A percentile compares a stretch with the other conserved stretches of the same genome.
These are phyloP conservation scores for Akebia trifoliata DNA, from an alignment of 164 flowering plant species.

Conservation along the genomic window DNA sequence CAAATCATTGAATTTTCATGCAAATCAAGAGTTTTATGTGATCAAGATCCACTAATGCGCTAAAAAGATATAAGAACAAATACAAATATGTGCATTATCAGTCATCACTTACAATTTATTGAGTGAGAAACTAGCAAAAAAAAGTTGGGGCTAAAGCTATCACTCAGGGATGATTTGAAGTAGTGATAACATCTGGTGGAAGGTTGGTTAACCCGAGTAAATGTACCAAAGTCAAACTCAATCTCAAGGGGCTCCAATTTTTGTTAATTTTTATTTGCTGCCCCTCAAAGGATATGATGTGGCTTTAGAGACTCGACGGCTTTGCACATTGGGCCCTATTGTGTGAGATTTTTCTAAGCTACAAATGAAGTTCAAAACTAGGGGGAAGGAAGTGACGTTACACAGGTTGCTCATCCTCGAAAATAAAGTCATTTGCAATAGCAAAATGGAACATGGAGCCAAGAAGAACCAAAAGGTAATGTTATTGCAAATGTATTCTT, in stretches of 20 bases:
- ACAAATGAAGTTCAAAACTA: background rate
- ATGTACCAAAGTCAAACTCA: background rate
- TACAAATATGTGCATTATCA: too few species aligned
- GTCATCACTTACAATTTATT: too few species aligned
- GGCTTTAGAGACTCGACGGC: background rate
- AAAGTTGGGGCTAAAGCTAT: too few species aligned
- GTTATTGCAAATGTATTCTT: background rate
- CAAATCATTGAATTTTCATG: too few species aligned
- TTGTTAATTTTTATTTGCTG: background rate
- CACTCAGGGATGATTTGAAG: background rate
- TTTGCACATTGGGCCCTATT: background rate
- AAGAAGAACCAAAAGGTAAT: background rate
- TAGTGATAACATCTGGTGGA: background rate
- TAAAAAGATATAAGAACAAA: too few species aligned
- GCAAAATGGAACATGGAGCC: background rate
- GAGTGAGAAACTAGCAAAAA: too few species aligned
- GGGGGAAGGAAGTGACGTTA: background rate
- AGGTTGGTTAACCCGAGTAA: background rate
- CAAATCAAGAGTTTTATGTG: too few species aligned
- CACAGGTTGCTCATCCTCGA: background rate
- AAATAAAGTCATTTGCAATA: background rate
- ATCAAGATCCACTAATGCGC: too few species aligned
- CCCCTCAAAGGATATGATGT: background rate
- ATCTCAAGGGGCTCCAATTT: background rate
- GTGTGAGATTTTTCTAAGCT: conserved; percentile 2